phyloP scores from a whole-genome alignment of 306 rosid species.

The Trifolium repens region DNA sequence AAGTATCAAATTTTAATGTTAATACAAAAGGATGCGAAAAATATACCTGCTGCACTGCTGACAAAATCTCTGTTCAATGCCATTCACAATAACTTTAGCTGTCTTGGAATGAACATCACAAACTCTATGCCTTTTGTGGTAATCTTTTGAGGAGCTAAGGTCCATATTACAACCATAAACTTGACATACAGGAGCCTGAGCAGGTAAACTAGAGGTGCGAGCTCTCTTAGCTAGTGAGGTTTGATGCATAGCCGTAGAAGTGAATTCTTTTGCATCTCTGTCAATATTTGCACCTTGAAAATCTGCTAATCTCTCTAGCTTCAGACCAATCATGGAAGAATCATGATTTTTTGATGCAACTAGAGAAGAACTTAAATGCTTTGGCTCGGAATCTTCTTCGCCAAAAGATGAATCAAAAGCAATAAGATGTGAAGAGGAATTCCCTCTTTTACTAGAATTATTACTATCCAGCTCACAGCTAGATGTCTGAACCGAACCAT shows the following conservation, averaged over 20 bases:
- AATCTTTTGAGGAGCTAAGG: conserved; percentile 78
- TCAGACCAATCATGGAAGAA: conserved; percentile 64
- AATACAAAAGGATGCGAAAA: conserved; percentile 5
- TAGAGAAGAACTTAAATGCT: conserved; percentile 51
- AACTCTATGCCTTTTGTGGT: conserved; percentile 82
- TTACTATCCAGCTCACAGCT: conserved; percentile 55
- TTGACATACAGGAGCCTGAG: conserved; percentile 68
- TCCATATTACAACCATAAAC: conserved; percentile 79
- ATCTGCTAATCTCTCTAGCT: conserved; percentile 68
- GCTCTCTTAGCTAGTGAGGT: conserved; percentile 51
- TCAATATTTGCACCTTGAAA: conserved; percentile 43
- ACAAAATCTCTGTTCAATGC: conserved; percentile 82
- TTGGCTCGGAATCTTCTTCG: conserved; percentile 63
- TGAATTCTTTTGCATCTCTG: conserved; percentile 40
- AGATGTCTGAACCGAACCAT: not conserved
- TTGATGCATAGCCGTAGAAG: conserved; percentile 39
- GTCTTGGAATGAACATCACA: conserved; percentile 89
- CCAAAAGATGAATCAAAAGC: conserved; percentile 57
- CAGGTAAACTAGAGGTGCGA: conserved; percentile 48
- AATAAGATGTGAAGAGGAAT: conserved; percentile 57
- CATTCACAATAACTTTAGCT: conserved; percentile 75
- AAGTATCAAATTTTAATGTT: conserved; percentile 1
- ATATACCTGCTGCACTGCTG: conserved; percentile 91
- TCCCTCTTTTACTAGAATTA: conserved; percentile 47
- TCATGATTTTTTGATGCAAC: conserved; percentile 50